Base-by-base conservation (phyloP, 306 rosid genomes). In the Quercus berberidifolia region DNA sequence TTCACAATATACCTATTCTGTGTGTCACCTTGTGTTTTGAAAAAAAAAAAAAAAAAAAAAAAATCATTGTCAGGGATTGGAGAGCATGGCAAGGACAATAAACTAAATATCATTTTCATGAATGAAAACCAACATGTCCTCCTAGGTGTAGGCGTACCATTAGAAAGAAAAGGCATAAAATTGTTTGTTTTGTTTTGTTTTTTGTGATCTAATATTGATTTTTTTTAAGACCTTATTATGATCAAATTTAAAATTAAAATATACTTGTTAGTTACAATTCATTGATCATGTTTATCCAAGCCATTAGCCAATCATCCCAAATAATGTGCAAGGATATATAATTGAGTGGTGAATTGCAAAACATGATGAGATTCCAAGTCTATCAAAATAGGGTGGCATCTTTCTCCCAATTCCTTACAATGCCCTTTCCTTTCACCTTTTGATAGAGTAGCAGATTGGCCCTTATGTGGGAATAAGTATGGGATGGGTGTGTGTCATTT, bases 401-500 rank as follows among this genome's bases (percentile, higher is more conserved):
- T 43, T 38, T 74, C n/a, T 9, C 21, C 46, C 46, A 41, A 14
- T 7, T 59, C 51, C 74, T 35, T 43, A 43, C 31, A 30, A 33
- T 31, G 74, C 4, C 55, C 6, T 4, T 17, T n/a, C 74, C 35
- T 5, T 5, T 2, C 25, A 62, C 7, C 41, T 59, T 19, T 73
- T 41, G 31, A 55, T 65, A 59, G 74, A 73, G 46, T 2, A 54
- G 28, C 74, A 67, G 31, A 71, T 49, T 58, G 81, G 86, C n/a
- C 62, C 69, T 28, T 49, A 49, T 49, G 54, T 49, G 54, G 54
- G 35, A 71, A 60, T 23, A 57, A 70, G 81, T 12, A 75, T 72
- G 76, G 78, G 75, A 83, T 56, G 55, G 55, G 73, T 64, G 26
- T 57, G 77, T 82, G 90, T 92, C 87, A 75, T 86, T 86, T 87